Evolutionary conservation across 129 eudicot species (phyloP).

Genomic region (Saposhnikovia divaricata): DNA sequence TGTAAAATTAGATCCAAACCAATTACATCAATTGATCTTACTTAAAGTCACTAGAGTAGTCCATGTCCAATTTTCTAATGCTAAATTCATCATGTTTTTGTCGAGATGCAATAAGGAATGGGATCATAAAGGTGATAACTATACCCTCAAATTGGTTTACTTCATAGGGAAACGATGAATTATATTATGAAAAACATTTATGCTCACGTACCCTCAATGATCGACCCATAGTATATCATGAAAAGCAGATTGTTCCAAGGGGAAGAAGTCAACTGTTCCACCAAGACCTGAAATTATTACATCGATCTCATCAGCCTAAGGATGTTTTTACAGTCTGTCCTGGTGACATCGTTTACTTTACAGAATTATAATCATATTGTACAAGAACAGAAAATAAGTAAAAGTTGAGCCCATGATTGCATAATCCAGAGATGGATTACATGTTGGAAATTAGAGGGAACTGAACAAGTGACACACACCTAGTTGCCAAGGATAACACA

Average conservation of each 20-base stretch:
- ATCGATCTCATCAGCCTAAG: constrained; percentile 1
- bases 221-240: constrained; percentile 85
- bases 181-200: not conserved
- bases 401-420: not conserved
- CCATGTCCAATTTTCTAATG: not conserved
- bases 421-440: not conserved
- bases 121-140: not conserved
- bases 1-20: not conserved
- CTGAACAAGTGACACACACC: constrained; percentile 1
- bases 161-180: not conserved
- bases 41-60: not conserved
- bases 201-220: constrained; percentile 67
- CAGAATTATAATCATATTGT: not conserved
- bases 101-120: not conserved
- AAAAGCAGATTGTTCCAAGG: constrained; percentile 87
- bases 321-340: not conserved
- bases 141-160: not conserved
- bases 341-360: not conserved
- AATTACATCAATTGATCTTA: not conserved
- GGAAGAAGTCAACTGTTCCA: constrained; percentile 79
- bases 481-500: not conserved
- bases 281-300: constrained; percentile 62
- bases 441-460: not conserved
- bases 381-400: not conserved
- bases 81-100: not conserved